A percentile compares a stretch with the other conserved stretches of the same genome.
Evolutionary conservation across 2,329 filamentous ascomycete species (phyloP).

Genomic region (Apiospora arundinis): DNA sequence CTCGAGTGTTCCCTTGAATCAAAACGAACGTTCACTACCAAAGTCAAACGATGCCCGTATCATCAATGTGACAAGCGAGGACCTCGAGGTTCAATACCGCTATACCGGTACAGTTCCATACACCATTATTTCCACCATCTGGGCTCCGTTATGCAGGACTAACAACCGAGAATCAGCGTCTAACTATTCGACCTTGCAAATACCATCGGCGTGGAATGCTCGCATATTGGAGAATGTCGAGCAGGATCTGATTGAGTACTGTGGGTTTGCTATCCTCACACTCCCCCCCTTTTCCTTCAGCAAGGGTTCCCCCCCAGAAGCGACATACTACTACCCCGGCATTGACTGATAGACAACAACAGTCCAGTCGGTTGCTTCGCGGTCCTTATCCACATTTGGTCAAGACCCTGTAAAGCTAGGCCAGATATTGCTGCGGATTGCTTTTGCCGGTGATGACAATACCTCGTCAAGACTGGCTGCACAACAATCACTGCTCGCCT

Average conservation of each 20-base stretch:
- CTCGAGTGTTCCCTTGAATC: too few species aligned
- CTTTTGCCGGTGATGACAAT: constrained; percentile 26
- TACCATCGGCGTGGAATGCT: not conserved
- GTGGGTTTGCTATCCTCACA: not conserved
- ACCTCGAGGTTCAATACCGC: too few species aligned
- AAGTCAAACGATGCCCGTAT: too few species aligned
- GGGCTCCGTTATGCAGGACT: not conserved
- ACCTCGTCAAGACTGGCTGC: not conserved
- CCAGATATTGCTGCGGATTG: constrained; percentile 31
- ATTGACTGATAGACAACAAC: not conserved
- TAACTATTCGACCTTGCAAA: not conserved
- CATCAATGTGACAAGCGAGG: too few species aligned
- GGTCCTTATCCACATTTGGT: constrained; percentile 33
- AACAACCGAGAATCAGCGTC: not conserved
- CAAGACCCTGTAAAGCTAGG: constrained; percentile 30
- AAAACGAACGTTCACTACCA: too few species aligned
- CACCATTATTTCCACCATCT: too few species aligned
- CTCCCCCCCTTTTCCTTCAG: not conserved
- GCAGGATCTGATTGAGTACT: not conserved
- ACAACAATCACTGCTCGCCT: not conserved
- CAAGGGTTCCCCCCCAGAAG: too few species aligned
- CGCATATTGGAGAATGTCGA: not conserved
- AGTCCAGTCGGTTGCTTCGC: constrained; percentile 31
- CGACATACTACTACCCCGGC: too few species aligned
- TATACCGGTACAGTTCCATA: too few species aligned